Evolutionary conservation across 2,329 filamentous ascomycete species (phyloP).

Genomic region (Penicillium sp.): DNA sequence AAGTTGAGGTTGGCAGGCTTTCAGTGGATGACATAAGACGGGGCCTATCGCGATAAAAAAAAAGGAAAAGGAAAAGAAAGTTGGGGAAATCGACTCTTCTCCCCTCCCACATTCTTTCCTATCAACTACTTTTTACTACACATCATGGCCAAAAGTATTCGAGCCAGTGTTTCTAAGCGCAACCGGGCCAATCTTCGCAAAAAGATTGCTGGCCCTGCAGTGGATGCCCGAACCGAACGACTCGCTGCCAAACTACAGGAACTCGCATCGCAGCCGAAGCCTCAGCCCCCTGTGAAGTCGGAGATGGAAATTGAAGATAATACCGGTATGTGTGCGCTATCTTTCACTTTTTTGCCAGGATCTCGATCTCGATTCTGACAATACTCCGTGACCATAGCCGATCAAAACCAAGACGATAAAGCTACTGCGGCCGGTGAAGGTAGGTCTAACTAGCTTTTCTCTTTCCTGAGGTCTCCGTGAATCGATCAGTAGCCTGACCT

Average conservation of each 20-base stretch:
- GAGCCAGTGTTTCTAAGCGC: conserved; percentile 72
- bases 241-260: conserved; percentile 82
- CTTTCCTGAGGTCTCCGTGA: not conserved
- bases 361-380: conserved; percentile 3
- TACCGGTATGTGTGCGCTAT: conserved; percentile 21
- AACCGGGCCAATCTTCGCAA: conserved; percentile 78
- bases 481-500: conserved; percentile 5
- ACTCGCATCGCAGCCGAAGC: conserved; percentile 69
- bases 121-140: conserved; percentile 6
- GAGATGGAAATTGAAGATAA: conserved; percentile 24
- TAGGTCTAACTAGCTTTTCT: conserved; percentile 8
- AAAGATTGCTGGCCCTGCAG: conserved; percentile 77
- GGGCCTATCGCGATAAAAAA: conserved; percentile 14
- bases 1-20: conserved; percentile 2
- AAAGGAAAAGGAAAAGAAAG: conserved; percentile 6
- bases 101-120: not conserved
- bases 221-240: conserved; percentile 71
- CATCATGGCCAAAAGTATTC: conserved; percentile 79
- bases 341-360: not conserved
- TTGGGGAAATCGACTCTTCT: not conserved
- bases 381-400: conserved; percentile 10
- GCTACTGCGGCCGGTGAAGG: conserved; percentile 20
- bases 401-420: conserved; percentile 15
- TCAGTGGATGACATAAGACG: conserved; percentile 34
- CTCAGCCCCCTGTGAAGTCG: conserved; percentile 48